These are phyloP conservation scores for Mycocentrospora acerina DNA, from an alignment of 2,329 filamentous ascomycete genomes.

Conservation along the genomic window DNA sequence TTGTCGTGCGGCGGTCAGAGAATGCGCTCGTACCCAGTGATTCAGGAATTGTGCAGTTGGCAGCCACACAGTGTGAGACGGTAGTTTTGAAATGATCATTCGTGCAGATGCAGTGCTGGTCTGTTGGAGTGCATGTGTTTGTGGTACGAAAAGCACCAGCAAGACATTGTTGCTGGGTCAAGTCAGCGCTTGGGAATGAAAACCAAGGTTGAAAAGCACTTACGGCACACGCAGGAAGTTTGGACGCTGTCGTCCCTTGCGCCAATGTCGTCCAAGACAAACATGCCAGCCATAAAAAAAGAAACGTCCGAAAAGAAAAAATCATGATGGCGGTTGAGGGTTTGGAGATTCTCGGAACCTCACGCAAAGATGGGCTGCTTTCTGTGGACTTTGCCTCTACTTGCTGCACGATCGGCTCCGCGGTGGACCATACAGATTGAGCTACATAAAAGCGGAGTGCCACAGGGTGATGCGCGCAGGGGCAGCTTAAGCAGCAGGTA, in stretches of 20 bases:
- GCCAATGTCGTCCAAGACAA: conserved; percentile 8
- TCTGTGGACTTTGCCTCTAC: too few species aligned
- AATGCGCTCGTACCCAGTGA: conserved; percentile 16
- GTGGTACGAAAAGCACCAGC: conserved; percentile 10
- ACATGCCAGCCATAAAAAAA: conserved; percentile 4
- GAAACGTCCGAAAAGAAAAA: conserved; percentile 1
- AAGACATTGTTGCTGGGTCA: conserved; percentile 7
- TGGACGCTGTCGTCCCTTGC: conserved; percentile 2
- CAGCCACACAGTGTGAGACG: conserved; percentile 21
- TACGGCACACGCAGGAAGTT: conserved; percentile 18
- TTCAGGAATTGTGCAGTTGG: conserved; percentile 24
- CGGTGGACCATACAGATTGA: too few species aligned
- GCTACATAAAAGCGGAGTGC: too few species aligned
- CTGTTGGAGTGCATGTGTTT: conserved; percentile 18
- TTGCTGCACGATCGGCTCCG: too few species aligned
- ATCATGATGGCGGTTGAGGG: conserved; percentile 6
- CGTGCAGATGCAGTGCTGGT: conserved; percentile 25
- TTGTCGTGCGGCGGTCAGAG: too few species aligned
- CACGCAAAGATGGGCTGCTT: too few species aligned
- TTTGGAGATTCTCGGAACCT: too few species aligned
- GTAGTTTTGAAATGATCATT: conserved; percentile 20
- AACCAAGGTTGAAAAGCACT: conserved; percentile 6
- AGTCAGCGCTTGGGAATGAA: conserved; percentile 1
- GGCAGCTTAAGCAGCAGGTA: too few species aligned
- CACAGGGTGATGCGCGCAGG: too few species aligned